Base-by-base conservation (phyloP, 768 basidiomycete species). In the Fistulinella prunicolor region DNA sequence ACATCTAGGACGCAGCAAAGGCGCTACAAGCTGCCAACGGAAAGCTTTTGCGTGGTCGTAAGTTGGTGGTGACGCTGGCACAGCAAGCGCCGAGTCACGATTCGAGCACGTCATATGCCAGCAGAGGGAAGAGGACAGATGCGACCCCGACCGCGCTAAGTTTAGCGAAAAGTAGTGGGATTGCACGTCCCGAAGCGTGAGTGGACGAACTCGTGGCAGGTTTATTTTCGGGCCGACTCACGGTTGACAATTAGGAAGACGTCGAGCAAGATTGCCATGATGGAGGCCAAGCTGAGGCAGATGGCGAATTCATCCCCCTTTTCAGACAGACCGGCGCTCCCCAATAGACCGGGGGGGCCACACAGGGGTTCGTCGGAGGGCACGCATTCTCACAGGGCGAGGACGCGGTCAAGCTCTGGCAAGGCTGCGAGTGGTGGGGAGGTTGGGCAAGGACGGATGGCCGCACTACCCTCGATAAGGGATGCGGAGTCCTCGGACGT, bases 221-320 rank as follows among this genome's bases (percentile, higher is more conserved):
- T 21, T 51, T 55, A 23, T 36, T 41, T 46, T 38, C 24, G 36
- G 22, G 35, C 54, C 19, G 14, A 21, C 54, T 61, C 17, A 59
- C 36, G 19, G 26, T 20, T 35, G 20, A 21, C 47, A n/a, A 30
- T 42, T 47, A 58, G 58, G 38, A 94, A 89, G 42, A 94, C 90
- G 2, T 72, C 78, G 37, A 84, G 83, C 57, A 96, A 97, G 70
- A 99, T 99, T 57, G 93, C 94, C 8, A 80, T 86, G 60, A 87
- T 97, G 78, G 96, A 99, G 69, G 95, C 95, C 3, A 99, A 99
- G 67, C 74, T 99, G 20, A 79, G 83, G 16, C 81, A 90, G 53
- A 82, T 96, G 79, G 81, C 83, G 57, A 63, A 50, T 47, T 63
- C 59, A 13, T 58, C 57, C 1, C 21, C 53, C 2, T 60, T 60